A percentile compares a stretch with the other conserved stretches of the same genome.
phyloP scores from a whole-genome alignment of 2,329 filamentous ascomycete genomes.

The Ambrosiella beaveri region DNA sequence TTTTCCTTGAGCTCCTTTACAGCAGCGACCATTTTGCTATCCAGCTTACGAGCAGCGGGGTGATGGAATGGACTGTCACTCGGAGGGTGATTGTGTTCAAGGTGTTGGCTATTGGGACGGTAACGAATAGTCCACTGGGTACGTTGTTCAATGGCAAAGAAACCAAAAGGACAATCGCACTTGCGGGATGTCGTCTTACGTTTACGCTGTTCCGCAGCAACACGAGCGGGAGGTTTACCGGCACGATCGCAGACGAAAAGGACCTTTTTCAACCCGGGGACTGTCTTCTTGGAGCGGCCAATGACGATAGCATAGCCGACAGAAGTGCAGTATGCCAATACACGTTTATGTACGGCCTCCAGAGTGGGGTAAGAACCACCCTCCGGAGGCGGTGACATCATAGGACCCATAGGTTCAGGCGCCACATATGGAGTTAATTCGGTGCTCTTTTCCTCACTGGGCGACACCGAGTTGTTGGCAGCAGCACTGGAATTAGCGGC shows the following conservation, averaged over 20 bases:
- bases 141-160: slow-evolving; percentile 50
- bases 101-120: slow-evolving; percentile 39
- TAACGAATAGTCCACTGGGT: slow-evolving; percentile 51
- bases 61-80: slow-evolving; percentile 51
- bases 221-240: slow-evolving; percentile 42
- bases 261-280: slow-evolving; percentile 49
- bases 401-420: slow-evolving; percentile 36
- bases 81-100: slow-evolving; percentile 46
- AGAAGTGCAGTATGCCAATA: slow-evolving; percentile 47
- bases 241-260: slow-evolving; percentile 50
- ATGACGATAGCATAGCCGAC: slow-evolving; percentile 53
- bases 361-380: slow-evolving; percentile 47
- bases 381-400: slow-evolving; percentile 47
- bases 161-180: slow-evolving; percentile 52
- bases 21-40: slow-evolving; percentile 50
- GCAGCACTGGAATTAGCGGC: slow-evolving; percentile 31
- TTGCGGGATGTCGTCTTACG: slow-evolving; percentile 51
- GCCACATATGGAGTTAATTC: slow-evolving; percentile 35
- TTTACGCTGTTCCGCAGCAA: slow-evolving; percentile 47
- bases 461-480: slow-evolving; percentile 19
- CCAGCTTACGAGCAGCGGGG: slow-evolving; percentile 46
- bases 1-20: slow-evolving; percentile 49
- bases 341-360: slow-evolving; percentile 46
- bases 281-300: slow-evolving; percentile 49
- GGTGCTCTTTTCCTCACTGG: slow-evolving; percentile 25